phyloP scores from a whole-genome alignment of 1,139 yeast genomes.

The Suhomyces anneliseae region DNA sequence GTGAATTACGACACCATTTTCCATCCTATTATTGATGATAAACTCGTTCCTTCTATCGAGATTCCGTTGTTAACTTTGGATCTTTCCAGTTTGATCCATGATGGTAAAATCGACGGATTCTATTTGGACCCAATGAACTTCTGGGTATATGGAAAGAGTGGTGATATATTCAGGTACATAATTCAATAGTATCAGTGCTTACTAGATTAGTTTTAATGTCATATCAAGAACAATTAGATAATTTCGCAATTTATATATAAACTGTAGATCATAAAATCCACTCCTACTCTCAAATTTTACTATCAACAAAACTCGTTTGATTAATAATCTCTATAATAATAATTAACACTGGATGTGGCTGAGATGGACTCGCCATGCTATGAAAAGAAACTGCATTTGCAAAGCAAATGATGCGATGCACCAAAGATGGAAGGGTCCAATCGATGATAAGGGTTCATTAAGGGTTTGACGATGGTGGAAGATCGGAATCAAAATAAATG shows the following conservation, averaged over 20 bases:
- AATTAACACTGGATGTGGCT: neutral
- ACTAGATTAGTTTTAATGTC: too few relatives aligned
- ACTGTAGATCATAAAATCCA: too few relatives aligned
- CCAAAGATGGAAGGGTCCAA: neutral
- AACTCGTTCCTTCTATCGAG: conserved; percentile 41
- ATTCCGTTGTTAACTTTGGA: conserved; percentile 39
- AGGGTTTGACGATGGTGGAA: neutral
- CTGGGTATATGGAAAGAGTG: conserved; percentile 55
- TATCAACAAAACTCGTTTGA: too few relatives aligned
- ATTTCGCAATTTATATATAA: too few relatives aligned
- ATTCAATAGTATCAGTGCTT: neutral
- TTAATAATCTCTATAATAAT: neutral
- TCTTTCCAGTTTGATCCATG: conserved; percentile 25
- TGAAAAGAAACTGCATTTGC: neutral
- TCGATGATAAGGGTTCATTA: neutral
- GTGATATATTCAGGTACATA: conserved; percentile 44
- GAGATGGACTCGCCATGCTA: neutral
- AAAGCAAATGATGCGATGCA: neutral
- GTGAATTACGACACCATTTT: conserved; percentile 24
- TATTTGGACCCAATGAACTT: conserved; percentile 38
- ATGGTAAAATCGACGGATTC: conserved; percentile 47
- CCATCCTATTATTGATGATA: conserved; percentile 42
- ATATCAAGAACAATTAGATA: too few relatives aligned
- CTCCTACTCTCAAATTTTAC: too few relatives aligned
- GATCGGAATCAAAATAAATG: neutral